Evolutionary conservation across 345 rosid species (phyloP), one percentile per base, ranked within the genome.

Genomic region (Euclidium syriacum): DNA sequence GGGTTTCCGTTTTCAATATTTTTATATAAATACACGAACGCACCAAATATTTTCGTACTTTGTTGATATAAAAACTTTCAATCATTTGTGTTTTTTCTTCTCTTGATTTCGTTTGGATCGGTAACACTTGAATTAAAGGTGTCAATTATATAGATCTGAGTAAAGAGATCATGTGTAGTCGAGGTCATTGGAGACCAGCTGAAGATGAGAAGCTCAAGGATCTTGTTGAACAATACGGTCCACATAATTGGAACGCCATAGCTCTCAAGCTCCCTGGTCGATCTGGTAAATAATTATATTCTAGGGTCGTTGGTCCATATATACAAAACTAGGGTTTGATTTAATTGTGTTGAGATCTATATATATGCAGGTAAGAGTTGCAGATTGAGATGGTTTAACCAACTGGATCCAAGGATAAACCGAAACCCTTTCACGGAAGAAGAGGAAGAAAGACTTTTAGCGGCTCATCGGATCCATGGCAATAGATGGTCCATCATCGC

Each of bases 311-410:
- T 42, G 62, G 48, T 43, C 54, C 20, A 33, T 33, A 18, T 24
- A 32, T 69, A 52, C 6, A 52, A 23, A 50, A 51, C 23, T 52
- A 62, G 57, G 74, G 68, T 54, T 70, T 54, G 38, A 19, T 15
- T 15, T 44, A 16, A 17, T 22, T 55, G 11, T 46, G 12, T 32
- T 53, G 47, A 12, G 41, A 6, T 35, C 18, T n/a, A 15, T 61
- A 7, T 35, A 17, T 44, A n/a, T 5, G 47, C 71, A 91, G 98
- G 96, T 29, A 91, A 91, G 75, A 88, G 98, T 44, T 92, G 95
- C 67, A 83, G 98, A 81, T 81, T 92, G 64, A 86, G 98, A 68
- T 92, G 98, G 98, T 92, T 78, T 70, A 92, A 89, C 73, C 98
- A 92, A 59, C 53, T 92, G 30, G 96, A 92, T 80, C 98, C 98